Evolutionary conservation across 805 yeast species (phyloP), one percentile per base, ranked within the genome.

Genomic region (Schizosaccharomyces octosporus): DNA sequence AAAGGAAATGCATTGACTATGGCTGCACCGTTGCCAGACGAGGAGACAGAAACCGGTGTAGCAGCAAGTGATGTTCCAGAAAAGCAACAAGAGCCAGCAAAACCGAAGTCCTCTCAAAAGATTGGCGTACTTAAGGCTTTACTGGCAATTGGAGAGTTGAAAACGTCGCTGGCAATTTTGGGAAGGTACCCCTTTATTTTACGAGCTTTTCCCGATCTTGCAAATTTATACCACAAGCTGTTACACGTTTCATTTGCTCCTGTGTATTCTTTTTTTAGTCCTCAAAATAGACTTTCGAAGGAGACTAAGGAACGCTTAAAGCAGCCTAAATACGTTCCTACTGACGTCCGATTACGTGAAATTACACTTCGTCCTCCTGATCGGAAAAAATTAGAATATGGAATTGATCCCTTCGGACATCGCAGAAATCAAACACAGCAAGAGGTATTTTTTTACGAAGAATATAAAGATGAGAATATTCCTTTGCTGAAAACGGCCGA

Each of bases 1-100:
- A 77, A 79, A 29, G 83, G 86, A 0, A 85, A 84, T 64, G 95
- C 95, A 0, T 72, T 89, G 59, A 93, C 97, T 0, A 69, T 88
- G 66, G 95, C 96, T 5, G 93, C 93, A 9, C 95, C 95, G 0
- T 73, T 89, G 48, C 75, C 77, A 3, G 81, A 80, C 48, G 90
- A 84, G 43, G 48, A 36, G 45, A 11, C 27, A 17, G 60, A 57
- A 41, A 24, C 2, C 29, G 57, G 57, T 5, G 57, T 3, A 17
- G n/a, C 57, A 36, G 41, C 41, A 36, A 36, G 15, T 13, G 15
- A 2, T 36, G 13, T 13, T 36, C 11, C 57, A 7, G 57, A 51
- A 24, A 29, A 36, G 3, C 17, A 11, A 5, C 51, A n/a, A 7
- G 57, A 48, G 24, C 41, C 58, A 60, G 43, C 41, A 48, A 29